Percentiles rank a stretch among this genome's conserved stretches.
These are phyloP conservation scores for Cercospora brassicicola DNA, from an alignment of 2,329 filamentous ascomycete genomes.

Conservation along the genomic window DNA sequence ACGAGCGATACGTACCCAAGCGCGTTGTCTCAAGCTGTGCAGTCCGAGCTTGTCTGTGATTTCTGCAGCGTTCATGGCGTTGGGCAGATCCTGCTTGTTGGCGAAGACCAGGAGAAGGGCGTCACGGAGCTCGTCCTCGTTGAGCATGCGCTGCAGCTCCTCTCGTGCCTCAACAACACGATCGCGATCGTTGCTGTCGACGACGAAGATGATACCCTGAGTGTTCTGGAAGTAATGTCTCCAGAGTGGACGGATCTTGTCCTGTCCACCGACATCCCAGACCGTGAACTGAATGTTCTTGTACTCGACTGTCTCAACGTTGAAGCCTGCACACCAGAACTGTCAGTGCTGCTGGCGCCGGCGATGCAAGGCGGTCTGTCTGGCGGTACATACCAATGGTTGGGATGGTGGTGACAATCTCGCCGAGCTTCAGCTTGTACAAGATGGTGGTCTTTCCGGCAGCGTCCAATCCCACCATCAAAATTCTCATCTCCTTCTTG, in stretches of 20 bases:
- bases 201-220: conserved; percentile 97
- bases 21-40: conserved; percentile 96
- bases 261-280: conserved; percentile 97
- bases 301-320: conserved; percentile 97
- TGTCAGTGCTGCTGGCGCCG: conserved; percentile 15
- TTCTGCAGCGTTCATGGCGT: conserved; percentile 99
- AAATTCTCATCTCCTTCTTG: conserved; percentile 96
- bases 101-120: conserved; percentile 92
- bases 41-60: conserved; percentile 99
- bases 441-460: conserved; percentile 99
- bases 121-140: conserved; percentile 97
- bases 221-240: conserved; percentile 96
- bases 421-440: conserved; percentile 97
- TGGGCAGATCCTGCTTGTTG: conserved; percentile 96
- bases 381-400: conserved; percentile 66
- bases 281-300: conserved; percentile 99
- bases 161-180: conserved; percentile 91
- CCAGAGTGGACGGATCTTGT: conserved; percentile 97
- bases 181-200: conserved; percentile 88
- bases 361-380: background rate
- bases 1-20: conserved; percentile 72
- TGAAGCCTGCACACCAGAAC: conserved; percentile 63
- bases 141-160: conserved; percentile 95
- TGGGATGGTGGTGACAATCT: conserved; percentile 96
- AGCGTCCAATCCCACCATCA: conserved; percentile 97